Conservation (phyloP, 2,329 filamentous ascomycete species). For the Colletotrichum chrysophilum region DNA sequence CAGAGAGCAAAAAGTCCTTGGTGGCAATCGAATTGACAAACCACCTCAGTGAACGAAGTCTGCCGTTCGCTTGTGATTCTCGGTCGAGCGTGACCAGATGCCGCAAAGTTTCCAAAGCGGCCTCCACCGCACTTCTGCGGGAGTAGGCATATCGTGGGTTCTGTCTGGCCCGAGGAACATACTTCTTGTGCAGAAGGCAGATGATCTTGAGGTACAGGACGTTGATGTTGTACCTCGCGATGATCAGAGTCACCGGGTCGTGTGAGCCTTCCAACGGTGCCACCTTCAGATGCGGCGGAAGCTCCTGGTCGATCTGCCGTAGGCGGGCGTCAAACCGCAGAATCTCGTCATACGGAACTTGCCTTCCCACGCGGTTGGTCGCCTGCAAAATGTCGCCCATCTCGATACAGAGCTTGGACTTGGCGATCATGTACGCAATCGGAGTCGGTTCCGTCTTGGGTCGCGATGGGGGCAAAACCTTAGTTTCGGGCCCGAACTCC, state of each 20-base stretch:
- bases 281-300: slow-evolving; percentile 82
- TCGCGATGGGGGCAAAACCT: slow-evolving; percentile 69
- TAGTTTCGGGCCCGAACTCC: slow-evolving; percentile 74
- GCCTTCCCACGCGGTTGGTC: slow-evolving; percentile 60
- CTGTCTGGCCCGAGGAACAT: slow-evolving; percentile 77
- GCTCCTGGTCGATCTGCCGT: slow-evolving; percentile 65
- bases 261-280: slow-evolving; percentile 75
- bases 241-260: slow-evolving; percentile 84
- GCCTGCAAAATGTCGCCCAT: slow-evolving; percentile 76
- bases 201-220: slow-evolving; percentile 88
- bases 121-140: slow-evolving; percentile 82
- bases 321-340: slow-evolving; percentile 66
- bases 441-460: slow-evolving; percentile 75
- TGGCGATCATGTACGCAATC: slow-evolving; percentile 80
- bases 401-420: slow-evolving; percentile 70
- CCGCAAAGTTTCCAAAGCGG: slow-evolving; percentile 79
- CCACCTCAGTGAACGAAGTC: slow-evolving; percentile 76
- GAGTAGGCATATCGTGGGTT: slow-evolving; percentile 86
- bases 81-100: slow-evolving; percentile 78
- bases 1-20: slow-evolving; percentile 85
- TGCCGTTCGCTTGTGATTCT: slow-evolving; percentile 75
- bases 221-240: slow-evolving; percentile 84
- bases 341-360: slow-evolving; percentile 68
- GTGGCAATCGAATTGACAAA: slow-evolving; percentile 81
- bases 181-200: slow-evolving; percentile 88